Conservation (phyloP, 805 yeast species). For the Zygotorulaspora sp. region DNA sequence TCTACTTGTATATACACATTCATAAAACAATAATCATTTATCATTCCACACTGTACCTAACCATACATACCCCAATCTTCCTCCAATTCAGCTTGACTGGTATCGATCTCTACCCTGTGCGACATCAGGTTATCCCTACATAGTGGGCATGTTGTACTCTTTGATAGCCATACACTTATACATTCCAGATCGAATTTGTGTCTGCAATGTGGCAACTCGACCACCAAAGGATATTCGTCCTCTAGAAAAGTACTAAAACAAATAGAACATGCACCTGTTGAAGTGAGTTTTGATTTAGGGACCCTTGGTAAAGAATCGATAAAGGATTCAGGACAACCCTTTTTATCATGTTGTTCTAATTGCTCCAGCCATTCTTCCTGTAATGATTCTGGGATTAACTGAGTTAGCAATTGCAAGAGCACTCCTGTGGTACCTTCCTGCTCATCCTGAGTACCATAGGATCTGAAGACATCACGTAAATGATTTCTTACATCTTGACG, state of each 20-base stretch:
- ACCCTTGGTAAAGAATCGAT: slow-evolving; percentile 77
- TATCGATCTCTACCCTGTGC: slow-evolving; percentile 39
- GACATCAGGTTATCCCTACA: slow-evolving; percentile 70
- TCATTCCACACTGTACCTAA: slow-evolving; percentile 22
- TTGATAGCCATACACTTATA: slow-evolving; percentile 80
- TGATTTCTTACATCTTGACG: slow-evolving; percentile 26
- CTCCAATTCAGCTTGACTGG: slow-evolving; percentile 57
- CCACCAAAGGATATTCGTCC: slow-evolving; percentile 76
- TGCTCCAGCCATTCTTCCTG: slow-evolving; percentile 31
- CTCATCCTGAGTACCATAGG: slow-evolving; percentile 6
- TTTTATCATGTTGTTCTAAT: slow-evolving; percentile 23
- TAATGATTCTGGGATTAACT: slow-evolving; percentile 24
- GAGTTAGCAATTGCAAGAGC: slow-evolving; percentile 18
- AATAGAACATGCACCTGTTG: slow-evolving; percentile 71
- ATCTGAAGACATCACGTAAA: slow-evolving; percentile 19
- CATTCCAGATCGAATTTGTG: slow-evolving; percentile 89
- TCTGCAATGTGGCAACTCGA: slow-evolving; percentile 66
- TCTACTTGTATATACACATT: slow-evolving; percentile 6
- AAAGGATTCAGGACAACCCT: slow-evolving; percentile 64
- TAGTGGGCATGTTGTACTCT: slow-evolving; percentile 75
- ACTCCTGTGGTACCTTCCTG: slow-evolving; percentile 17
- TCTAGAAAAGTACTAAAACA: slow-evolving; percentile 70
- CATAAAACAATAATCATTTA: background rate
- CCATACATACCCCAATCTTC: slow-evolving; percentile 83
- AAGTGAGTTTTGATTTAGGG: slow-evolving; percentile 38